These are phyloP conservation scores for Xylaria sp. DNA, from an alignment of 495 filamentous ascomycete species.

Conservation along the genomic window DNA sequence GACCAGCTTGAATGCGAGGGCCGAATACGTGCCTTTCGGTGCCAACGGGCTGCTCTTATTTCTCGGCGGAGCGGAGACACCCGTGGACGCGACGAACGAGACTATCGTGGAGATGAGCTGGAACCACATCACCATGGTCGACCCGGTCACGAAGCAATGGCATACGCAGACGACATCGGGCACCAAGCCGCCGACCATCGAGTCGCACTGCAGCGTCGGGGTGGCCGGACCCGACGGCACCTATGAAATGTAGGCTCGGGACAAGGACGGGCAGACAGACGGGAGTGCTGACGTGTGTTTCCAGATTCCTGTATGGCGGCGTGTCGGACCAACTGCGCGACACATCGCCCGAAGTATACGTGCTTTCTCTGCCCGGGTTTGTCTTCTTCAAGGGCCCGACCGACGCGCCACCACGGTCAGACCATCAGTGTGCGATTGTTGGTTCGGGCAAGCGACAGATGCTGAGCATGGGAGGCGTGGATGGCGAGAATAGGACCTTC, in stretches of 20 bases:
- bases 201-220: slow-evolving; percentile 40
- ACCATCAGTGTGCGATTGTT: slow-evolving; percentile 42
- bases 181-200: slow-evolving; percentile 29
- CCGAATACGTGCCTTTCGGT: slow-evolving; percentile 46
- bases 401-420: slow-evolving; percentile 35
- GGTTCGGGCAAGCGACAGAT: slow-evolving; percentile 52
- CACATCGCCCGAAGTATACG: slow-evolving; percentile 41
- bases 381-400: slow-evolving; percentile 45
- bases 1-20: slow-evolving; percentile 39
- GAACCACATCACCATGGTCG: slow-evolving; percentile 43
- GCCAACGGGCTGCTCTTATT: slow-evolving; percentile 45
- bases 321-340: slow-evolving; percentile 25
- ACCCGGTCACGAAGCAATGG: slow-evolving; percentile 43
- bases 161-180: slow-evolving; percentile 46
- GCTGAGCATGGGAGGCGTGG: slow-evolving; percentile 45
- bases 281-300: slow-evolving; percentile 5
- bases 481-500: slow-evolving; percentile 33
- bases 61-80: slow-evolving; percentile 41
- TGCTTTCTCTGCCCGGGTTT: slow-evolving; percentile 57
- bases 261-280: not conserved
- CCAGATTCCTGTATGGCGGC: slow-evolving; percentile 48
- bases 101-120: slow-evolving; percentile 34
- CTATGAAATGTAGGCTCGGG: slow-evolving; percentile 39
- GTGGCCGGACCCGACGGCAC: slow-evolving; percentile 43
- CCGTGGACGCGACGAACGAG: slow-evolving; percentile 30